phyloP scores from a whole-genome alignment of 176 grass and related monocot species.

The Paspalum vaginatum region DNA sequence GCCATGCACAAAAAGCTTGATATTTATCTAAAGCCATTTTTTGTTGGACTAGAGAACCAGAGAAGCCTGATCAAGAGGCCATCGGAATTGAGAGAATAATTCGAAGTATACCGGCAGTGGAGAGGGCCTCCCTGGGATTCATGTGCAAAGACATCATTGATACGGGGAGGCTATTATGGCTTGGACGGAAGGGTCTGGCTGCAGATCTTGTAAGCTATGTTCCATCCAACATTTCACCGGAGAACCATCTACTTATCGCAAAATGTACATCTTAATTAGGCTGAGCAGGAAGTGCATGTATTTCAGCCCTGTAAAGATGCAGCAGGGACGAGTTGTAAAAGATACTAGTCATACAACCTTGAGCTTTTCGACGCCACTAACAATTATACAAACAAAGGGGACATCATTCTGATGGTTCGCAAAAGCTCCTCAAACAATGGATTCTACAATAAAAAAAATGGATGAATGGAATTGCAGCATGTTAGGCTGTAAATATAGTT shows the following conservation, averaged over 20 bases:
- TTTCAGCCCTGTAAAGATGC: background rate
- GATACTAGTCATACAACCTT: background rate
- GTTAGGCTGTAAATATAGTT: conserved; percentile 42
- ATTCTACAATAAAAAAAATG: conserved; percentile 30
- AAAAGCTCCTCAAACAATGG: background rate
- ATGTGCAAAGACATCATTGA: conserved; percentile 95
- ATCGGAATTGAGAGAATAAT: conserved; percentile 56
- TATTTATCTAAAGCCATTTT: background rate
- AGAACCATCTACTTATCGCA: conserved; percentile 76
- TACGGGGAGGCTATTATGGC: conserved; percentile 55
- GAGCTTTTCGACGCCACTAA: background rate
- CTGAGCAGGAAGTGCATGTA: background rate
- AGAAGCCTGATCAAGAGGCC: conserved; percentile 29
- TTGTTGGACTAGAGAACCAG: conserved; percentile 27
- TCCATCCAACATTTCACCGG: conserved; percentile 67
- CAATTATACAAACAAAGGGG: background rate
- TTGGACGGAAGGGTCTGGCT: conserved; percentile 58
- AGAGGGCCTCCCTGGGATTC: conserved; percentile 63
- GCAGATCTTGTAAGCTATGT: conserved; percentile 80
- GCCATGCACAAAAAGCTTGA: background rate
- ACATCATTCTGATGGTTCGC: conserved; percentile 16
- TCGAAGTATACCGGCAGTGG: conserved; percentile 50
- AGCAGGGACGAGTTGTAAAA: background rate
- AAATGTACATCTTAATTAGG: conserved; percentile 40
- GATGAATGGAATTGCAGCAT: conserved; percentile 1